Conservation (phyloP, 108 stramenopile species). For the Cyclotella choctawhatcheeana region DNA sequence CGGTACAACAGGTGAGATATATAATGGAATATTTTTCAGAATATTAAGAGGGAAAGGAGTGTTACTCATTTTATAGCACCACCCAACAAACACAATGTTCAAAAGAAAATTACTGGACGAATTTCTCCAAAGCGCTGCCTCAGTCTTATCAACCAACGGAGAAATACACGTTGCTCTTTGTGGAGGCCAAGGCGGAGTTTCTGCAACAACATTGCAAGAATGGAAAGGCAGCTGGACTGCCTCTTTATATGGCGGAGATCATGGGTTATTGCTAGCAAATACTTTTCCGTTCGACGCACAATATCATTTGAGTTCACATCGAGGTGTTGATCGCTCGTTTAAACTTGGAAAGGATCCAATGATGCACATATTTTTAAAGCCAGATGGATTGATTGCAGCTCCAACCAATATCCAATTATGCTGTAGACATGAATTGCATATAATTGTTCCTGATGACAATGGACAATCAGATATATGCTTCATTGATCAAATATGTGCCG, state of each 20-base stretch:
- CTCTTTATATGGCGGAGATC: slow-evolving; percentile 64
- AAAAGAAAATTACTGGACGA: slow-evolving; percentile 51
- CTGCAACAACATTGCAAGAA: slow-evolving; percentile 51
- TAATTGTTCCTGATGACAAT: slow-evolving; percentile 49
- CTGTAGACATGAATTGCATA: slow-evolving; percentile 81
- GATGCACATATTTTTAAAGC: slow-evolving; percentile 62
- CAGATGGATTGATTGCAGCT: slow-evolving; percentile 45
- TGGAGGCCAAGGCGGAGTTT: slow-evolving; percentile 75
- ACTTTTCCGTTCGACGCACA: slow-evolving; percentile 55
- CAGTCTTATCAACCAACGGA: slow-evolving; percentile 54
- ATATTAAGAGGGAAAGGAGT: too few species aligned
- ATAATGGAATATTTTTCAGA: background rate
- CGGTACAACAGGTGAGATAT: slow-evolving; percentile 63
- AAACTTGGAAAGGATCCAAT: slow-evolving; percentile 57
- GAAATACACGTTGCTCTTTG: slow-evolving; percentile 80
- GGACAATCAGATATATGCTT: slow-evolving; percentile 23
- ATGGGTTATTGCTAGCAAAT: slow-evolving; percentile 61
- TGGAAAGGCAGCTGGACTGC: slow-evolving; percentile 83
- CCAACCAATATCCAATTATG: slow-evolving; percentile 65
- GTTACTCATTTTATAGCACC: too few species aligned
- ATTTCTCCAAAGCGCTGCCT: slow-evolving; percentile 66
- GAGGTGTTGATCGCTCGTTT: slow-evolving; percentile 80
- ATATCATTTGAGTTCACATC: slow-evolving; percentile 73
- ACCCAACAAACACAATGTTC: background rate
- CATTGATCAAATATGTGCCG: slow-evolving; percentile 56